A percentile compares a stretch with the other conserved stretches of the same genome.
Conservation (phyloP, 2,329 filamentous ascomycete genomes). For the Tolypocladium tropicale region DNA sequence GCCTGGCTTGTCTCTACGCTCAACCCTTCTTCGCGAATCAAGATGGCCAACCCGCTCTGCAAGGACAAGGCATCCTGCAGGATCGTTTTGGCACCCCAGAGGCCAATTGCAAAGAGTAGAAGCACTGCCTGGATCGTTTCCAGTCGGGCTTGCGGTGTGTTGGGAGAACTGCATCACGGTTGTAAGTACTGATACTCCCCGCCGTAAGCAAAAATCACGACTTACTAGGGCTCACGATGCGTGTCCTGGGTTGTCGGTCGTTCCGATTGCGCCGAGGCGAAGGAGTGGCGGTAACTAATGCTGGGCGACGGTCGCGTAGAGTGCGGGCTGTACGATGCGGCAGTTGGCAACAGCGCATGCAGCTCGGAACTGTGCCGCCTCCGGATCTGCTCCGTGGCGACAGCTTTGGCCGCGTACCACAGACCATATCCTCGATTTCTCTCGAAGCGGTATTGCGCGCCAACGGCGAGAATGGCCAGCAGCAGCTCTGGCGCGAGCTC, state of each 20-base stretch:
- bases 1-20: conserved; percentile 36
- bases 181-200: not conserved
- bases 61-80: conserved; percentile 49
- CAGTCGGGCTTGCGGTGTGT: conserved; percentile 47
- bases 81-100: conserved; percentile 52
- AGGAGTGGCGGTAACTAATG: conserved; percentile 46
- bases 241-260: conserved; percentile 47
- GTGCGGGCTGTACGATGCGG: conserved; percentile 49
- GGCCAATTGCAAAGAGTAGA: conserved; percentile 47
- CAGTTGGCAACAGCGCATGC: conserved; percentile 44
- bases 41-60: conserved; percentile 46
- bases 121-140: conserved; percentile 57
- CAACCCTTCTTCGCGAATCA: conserved; percentile 49
- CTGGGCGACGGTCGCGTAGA: conserved; percentile 50
- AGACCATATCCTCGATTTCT: conserved; percentile 47
- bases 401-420: conserved; percentile 50
- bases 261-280: conserved; percentile 47
- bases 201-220: conserved; percentile 1
- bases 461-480: conserved; percentile 56
- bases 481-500: conserved; percentile 59
- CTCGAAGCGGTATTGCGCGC: conserved; percentile 56
- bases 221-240: conserved; percentile 50
- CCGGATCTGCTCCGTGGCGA: conserved; percentile 48
- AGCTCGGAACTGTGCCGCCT: conserved; percentile 46
- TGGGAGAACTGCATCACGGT: conserved; percentile 36